A percentile compares a stretch with the other conserved stretches of the same genome.
phyloP scores from a whole-genome alignment of 2,329 filamentous ascomycete genomes.

The Neocatenulostroma microsporum region DNA sequence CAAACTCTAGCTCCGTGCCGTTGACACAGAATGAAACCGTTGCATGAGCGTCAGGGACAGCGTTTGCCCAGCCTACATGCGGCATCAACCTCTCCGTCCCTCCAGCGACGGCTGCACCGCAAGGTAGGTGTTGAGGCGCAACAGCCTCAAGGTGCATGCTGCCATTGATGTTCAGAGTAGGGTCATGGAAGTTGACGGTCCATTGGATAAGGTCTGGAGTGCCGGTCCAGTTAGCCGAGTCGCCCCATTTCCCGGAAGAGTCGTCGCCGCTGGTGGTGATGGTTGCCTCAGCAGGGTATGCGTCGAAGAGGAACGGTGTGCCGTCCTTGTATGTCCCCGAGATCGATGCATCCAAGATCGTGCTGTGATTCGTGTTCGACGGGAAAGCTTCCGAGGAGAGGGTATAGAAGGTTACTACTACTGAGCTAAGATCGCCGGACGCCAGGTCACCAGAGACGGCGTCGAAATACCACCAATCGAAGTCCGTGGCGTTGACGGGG shows the following conservation, averaged over 20 bases:
- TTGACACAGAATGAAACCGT: slow-evolving; percentile 25
- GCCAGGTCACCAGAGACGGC: slow-evolving; percentile 4
- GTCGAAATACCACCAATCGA: slow-evolving; percentile 12
- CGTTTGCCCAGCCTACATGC: slow-evolving; percentile 34
- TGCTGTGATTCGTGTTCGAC: background rate
- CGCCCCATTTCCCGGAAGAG: slow-evolving; percentile 1
- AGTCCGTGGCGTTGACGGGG: slow-evolving; percentile 8
- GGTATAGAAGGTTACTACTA: slow-evolving; percentile 5
- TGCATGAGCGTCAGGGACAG: slow-evolving; percentile 30
- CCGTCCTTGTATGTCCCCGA: background rate
- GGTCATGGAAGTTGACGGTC: background rate
- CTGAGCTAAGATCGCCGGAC: slow-evolving; percentile 4
- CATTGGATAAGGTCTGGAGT: background rate
- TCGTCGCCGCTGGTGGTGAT: background rate
- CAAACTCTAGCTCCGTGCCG: slow-evolving; percentile 28
- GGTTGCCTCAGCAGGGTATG: background rate
- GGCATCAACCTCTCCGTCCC: slow-evolving; percentile 23
- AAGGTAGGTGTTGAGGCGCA: slow-evolving; percentile 20
- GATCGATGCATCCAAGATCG: background rate
- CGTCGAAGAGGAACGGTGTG: background rate
- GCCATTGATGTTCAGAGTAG: background rate
- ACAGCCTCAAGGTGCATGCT: slow-evolving; percentile 1
- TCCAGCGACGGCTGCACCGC: slow-evolving; percentile 14
- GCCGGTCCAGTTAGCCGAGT: background rate
- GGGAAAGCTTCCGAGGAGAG: background rate